Base-by-base conservation (phyloP, 495 filamentous ascomycete species). In the Hypoxylon fragiforme region DNA sequence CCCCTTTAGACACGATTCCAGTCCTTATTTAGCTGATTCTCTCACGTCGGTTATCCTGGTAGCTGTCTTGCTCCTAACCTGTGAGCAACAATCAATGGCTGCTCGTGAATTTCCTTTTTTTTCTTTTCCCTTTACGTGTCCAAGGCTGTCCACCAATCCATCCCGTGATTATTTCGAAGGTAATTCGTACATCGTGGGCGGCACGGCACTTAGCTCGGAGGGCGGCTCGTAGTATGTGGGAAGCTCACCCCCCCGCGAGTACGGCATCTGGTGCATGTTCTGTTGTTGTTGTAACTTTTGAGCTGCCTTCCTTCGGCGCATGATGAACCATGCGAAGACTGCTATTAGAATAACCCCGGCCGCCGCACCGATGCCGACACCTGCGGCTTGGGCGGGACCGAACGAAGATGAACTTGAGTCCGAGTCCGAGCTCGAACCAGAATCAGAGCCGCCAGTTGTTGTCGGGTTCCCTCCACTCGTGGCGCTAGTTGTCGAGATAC, bases 291-390 rank as follows among this genome's bases (percentile, higher is more conserved):
- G 6, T 35, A 3, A 3, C n/a, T 35, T 13, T 12, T 35, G 3
- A 3, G 3, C 31, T 7, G 31, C 31, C n/a, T 35, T 35, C 31
- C 31, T 35, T 35, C 31, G 31, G 6, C 31, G 31, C 31, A 4
- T 7, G 3, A 35, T 12, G n/a, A 35, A 35, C 31, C 31, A 35
- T 13, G 31, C 31, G 7, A 35, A 12, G 6, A 3, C 31, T 13
- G 31, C 59, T n/a, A 59, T 3, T 1, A 65, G 2, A 9, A 62
- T 21, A 3, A 54, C 50, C 20, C 15, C 59, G 7, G 16, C 39
- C 9, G 44, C 59, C 0, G 37, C 44, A 2, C 57, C 62, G 8
- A 50, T 40, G 0, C 62, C 62, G 22, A 65, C 47, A 18, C 62
- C 62, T 13, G 49, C 62, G 12, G 58, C 47, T 12, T 30, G 13